phyloP scores from a whole-genome alignment of 257 asterid species.

The Jacaranda mimosifolia region DNA sequence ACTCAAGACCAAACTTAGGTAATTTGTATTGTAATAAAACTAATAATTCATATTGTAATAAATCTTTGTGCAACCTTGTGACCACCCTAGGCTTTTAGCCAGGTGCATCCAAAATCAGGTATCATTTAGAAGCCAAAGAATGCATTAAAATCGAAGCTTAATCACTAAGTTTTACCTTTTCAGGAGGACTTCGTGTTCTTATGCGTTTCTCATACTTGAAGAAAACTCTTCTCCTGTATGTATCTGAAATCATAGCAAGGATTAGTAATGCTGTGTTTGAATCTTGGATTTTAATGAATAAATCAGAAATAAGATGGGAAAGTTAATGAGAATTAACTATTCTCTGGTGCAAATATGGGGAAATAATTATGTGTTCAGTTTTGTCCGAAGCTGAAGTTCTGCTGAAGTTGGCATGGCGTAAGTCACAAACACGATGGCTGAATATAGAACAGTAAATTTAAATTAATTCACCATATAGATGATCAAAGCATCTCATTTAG shows the following conservation, averaged over 20 bases:
- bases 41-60: too few species aligned
- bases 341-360: neutral
- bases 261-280: neutral
- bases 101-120: too few species aligned
- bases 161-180: constrained; percentile 59
- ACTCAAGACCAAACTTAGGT: neutral
- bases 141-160: too few species aligned
- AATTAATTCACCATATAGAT: neutral
- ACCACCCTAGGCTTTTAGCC: too few species aligned
- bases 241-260: constrained; percentile 55
- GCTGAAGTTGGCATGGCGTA: neutral
- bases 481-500: too few species aligned
- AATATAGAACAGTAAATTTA: neutral
- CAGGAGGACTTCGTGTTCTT: constrained; percentile 86
- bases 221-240: constrained; percentile 85
- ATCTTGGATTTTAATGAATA: neutral
- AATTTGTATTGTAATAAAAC: too few species aligned
- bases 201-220: constrained; percentile 95
- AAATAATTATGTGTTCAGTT: neutral
- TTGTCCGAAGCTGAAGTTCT: neutral
- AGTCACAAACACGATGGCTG: neutral
- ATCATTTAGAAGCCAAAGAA: too few species aligned
- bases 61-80: too few species aligned
- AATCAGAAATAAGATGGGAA: neutral
- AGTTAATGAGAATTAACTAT: neutral